Percentiles rank a stretch among this genome's conserved stretches.
Conservation (phyloP, 2,329 filamentous ascomycete species). For the Clarireedia homoeocarpa region DNA sequence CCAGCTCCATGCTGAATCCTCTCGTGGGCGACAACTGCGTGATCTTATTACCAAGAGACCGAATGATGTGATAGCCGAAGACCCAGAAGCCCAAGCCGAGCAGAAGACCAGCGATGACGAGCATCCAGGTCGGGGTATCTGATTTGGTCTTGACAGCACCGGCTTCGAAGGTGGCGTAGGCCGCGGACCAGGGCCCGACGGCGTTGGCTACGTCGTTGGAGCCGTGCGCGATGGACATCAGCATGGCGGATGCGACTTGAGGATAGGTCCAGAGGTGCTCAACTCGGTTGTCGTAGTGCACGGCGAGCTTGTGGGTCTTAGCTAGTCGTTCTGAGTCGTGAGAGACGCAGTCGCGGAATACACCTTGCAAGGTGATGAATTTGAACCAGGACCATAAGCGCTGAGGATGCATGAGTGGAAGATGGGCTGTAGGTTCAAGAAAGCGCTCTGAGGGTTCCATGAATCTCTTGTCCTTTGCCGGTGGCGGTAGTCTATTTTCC, state of each 20-base stretch:
- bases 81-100: constrained; percentile 55
- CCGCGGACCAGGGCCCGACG: constrained; percentile 59
- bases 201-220: constrained; percentile 70
- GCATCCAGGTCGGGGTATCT: constrained; percentile 64
- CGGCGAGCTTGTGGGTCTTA: constrained; percentile 33
- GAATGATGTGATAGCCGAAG: constrained; percentile 73
- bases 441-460: constrained; percentile 15
- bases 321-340: constrained; percentile 10
- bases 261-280: constrained; percentile 50
- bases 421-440: constrained; percentile 13
- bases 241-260: constrained; percentile 34
- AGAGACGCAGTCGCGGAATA: constrained; percentile 14
- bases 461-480: not conserved
- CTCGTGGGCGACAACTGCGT: constrained; percentile 37
- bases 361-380: constrained; percentile 20
- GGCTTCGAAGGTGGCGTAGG: constrained; percentile 58
- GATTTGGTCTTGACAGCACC: constrained; percentile 45
- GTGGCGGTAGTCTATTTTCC: not conserved
- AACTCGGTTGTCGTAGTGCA: constrained; percentile 60
- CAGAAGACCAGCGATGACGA: constrained; percentile 57
- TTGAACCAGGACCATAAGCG: constrained; percentile 18
- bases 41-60: not conserved
- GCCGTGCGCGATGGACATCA: constrained; percentile 47
- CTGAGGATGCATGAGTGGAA: constrained; percentile 14
- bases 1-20: constrained; percentile 68